Base-by-base conservation (phyloP, 768 basidiomycete species). In the Gelatoporia subvermispora region DNA sequence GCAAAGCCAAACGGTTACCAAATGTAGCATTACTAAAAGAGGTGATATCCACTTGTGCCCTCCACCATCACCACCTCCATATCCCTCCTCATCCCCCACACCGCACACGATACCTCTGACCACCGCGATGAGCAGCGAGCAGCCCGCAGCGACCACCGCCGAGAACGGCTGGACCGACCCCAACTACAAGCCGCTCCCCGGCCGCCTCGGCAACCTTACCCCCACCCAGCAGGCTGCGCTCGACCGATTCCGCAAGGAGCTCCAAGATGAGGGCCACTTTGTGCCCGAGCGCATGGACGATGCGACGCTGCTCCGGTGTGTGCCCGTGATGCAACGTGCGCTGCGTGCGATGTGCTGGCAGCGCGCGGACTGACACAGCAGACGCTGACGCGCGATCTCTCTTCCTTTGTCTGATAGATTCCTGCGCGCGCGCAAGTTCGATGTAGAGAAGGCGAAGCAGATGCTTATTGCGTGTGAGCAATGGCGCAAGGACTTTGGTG, bases 371-470 rank as follows among this genome's bases (percentile, higher is more conserved):
- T n/a, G n/a, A n/a, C n/a, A n/a, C n/a, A n/a, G n/a, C n/a, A 9
- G 35, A 35, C 35, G 35, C 37, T 35, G 16, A 23, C 13, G 20
- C 16, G n/a, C 45, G 31, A 18, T 24, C 35, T 40, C 34, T 20
- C 28, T 40, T 40, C 51, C 24, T n/a, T 16, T n/a, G 24, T 25
- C 13, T 15, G 13, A 1, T 52, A 91, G 93, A 61, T 99, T 95
- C 72, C 71, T 97, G 51, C 79, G 96, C 31, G 96, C 95, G 5
- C 77, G 96, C 56, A 93, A 88, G 68, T 99, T 97, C 56, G 93
- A 98, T 70, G 65, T 95, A 8, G 65, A 63, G 38, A 82, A 82
- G 64, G 78, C 93, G 9, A 95, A 92, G 72, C 68, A 70, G 57
- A 99, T 98, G 95, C 70, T 95, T 56, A 60, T 84, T 49, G 69